phyloP scores from a whole-genome alignment of 179 eudicot species.

The Heliamphora pulchella region DNA sequence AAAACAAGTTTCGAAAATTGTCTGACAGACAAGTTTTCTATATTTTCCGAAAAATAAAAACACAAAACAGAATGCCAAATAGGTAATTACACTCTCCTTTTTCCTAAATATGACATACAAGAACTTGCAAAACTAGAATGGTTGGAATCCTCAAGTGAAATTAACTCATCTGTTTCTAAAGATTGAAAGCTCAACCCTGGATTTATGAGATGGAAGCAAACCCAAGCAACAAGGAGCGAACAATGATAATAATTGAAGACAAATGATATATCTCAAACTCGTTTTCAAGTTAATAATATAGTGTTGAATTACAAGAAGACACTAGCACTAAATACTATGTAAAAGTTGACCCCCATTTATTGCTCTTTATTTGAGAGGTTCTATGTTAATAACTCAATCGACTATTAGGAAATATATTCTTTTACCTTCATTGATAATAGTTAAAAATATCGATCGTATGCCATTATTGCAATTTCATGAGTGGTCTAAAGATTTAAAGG shows the following conservation, averaged over 20 bases:
- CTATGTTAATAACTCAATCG: too few relatives aligned
- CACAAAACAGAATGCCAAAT: too few relatives aligned
- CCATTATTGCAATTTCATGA: too few relatives aligned
- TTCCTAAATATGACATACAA: background rate
- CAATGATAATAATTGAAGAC: too few relatives aligned
- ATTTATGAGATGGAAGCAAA: background rate
- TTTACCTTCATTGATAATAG: too few relatives aligned
- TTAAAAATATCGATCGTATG: too few relatives aligned
- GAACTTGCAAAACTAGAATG: background rate
- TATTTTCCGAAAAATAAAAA: too few relatives aligned
- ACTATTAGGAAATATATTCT: too few relatives aligned
- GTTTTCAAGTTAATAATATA: background rate
- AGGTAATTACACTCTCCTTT: too few relatives aligned
- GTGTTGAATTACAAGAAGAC: background rate
- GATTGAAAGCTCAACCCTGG: background rate
- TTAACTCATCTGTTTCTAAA: background rate
- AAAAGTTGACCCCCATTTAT: background rate
- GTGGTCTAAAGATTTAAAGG: too few relatives aligned
- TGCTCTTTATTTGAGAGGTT: background rate
- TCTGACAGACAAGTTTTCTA: too few relatives aligned
- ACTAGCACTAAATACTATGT: background rate
- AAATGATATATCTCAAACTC: background rate
- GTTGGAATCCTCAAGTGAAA: background rate
- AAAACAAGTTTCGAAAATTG: too few relatives aligned
- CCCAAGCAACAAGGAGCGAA: background rate